Evolutionary conservation across 306 rosid species (phyloP), one percentile per base, ranked within the genome.

Genomic region (Castanospermum australe): DNA sequence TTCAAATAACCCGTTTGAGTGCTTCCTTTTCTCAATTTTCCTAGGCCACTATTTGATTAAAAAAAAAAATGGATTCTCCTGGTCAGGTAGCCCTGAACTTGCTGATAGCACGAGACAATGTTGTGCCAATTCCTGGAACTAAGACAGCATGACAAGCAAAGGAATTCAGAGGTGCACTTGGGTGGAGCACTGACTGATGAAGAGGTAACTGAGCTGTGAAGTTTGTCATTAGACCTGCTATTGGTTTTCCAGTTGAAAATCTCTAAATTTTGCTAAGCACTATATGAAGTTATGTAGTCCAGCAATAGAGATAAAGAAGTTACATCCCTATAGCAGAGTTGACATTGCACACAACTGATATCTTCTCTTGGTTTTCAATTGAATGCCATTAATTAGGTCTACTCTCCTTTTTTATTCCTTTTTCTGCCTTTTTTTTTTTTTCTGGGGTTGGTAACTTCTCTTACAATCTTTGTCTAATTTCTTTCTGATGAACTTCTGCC

Each of bases 61-160:
- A n/a, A n/a, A n/a, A 50, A 45, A 25, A 66, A 7, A 13, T 0
- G n/a, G 60, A 30, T 80, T 79, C 65, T 79, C 69, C 21, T 28
- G 18, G 24, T 57, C 81, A 95, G 99, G 97, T 95, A 17, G 91
- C 81, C 33, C 78, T 95, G 59, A 95, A 91, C 82, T 95, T 98
- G 99, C 73, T 93, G 51, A 82, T 86, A 75, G 90, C 94, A 22
- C 96, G 93, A 80, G 97, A 87, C 44, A 95, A 95, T 36, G 93
- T 95, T 8, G 91, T 95, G 86, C 99, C 98, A 15, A 93, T 95
- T 81, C 98, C 97, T 13, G 98, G 98, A 81, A 97, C 98, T 44
- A 95, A 95, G 89, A 91, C 85, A 45, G 87, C 90, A 21, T 89
- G 87, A 78, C 99, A 95, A 84, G 98, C 97, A 75, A 38, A 68